Evolutionary conservation across 1,284 basidiomycete species (phyloP), one percentile per base, ranked within the genome.

Genomic region (Rhodotorula glutinis): DNA sequence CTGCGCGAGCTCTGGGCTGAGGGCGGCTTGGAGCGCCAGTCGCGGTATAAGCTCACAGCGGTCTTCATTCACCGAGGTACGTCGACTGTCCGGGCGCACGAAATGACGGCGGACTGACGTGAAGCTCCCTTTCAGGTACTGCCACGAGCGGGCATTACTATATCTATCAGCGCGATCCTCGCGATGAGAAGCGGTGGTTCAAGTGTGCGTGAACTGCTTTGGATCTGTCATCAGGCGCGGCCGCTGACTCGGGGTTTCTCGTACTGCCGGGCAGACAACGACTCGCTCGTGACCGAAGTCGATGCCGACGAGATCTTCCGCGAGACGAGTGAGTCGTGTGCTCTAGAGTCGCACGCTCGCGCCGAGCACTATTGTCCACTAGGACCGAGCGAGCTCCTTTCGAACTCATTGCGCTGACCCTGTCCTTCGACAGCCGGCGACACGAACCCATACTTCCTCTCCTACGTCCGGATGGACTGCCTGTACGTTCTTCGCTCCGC

Each of bases 1-100:
- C 80, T 96, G 55, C 90, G 94, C 72, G 79, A 79, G 3, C 76
- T 94, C 13, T 98, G 96, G 96, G 80, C n/a, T 11, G 62, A 41
- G 19, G 19, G 19, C 11, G 52, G 21, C 41, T 17, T 27, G 13
- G 33, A 23, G 10, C 43, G 29, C n/a, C 16, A 13, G 43, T 58
- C 57, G 56, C 43, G 38, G 60, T 98, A 98, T 77, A 91, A 95
- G 76, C 83, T 98, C 51, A 92, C 91, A 0, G 91, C 91, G 19
- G 94, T 98, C 19, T 98, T 98, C 80, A 91, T 98, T 75, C 95
- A 98, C 79, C 88, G 95, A 49, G 93, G 92, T 52, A 60, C 72
- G 75, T 73, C 23, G 29, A 16, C 21, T 43, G 17, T 7, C n/a
- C 9, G 4, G n/a, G 10, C 27, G 44, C n/a, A 11, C 47, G n/a